phyloP scores from a whole-genome alignment of 805 yeast genomes.

The Metschnikowia borealis region DNA sequence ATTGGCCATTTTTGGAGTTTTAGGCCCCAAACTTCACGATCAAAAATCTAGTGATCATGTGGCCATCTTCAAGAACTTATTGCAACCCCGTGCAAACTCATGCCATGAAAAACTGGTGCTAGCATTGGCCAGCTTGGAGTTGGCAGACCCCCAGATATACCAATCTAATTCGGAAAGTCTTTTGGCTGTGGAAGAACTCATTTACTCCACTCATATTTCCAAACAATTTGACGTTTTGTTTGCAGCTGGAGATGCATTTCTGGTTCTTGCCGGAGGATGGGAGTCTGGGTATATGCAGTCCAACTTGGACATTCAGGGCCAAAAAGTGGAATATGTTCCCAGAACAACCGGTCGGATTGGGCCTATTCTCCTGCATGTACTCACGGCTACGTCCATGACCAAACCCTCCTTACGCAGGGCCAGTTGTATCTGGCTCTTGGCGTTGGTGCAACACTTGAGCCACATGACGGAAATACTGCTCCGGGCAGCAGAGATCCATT shows the following conservation, averaged over 20 bases:
- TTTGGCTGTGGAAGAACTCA: conserved; percentile 35
- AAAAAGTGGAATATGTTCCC: conserved; percentile 17
- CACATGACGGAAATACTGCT: conserved; percentile 36
- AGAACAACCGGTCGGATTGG: conserved; percentile 18
- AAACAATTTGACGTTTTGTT: conserved; percentile 76
- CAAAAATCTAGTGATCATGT: conserved; percentile 15
- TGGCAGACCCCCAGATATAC: conserved; percentile 26
- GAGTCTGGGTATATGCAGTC: conserved; percentile 50
- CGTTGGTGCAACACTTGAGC: conserved; percentile 72
- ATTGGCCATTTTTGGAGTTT: conserved; percentile 42
- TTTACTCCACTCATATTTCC: conserved; percentile 58
- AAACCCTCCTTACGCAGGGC: conserved; percentile 74
- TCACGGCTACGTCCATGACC: conserved; percentile 54
- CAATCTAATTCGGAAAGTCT: conserved; percentile 16
- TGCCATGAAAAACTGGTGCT: conserved; percentile 57
- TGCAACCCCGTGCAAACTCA: conserved; percentile 45
- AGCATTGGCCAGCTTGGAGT: conserved; percentile 52
- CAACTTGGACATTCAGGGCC: conserved; percentile 51
- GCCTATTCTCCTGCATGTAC: conserved; percentile 44
- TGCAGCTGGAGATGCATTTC: conserved; percentile 79
- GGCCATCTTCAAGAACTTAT: conserved; percentile 15
- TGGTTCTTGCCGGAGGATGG: conserved; percentile 75
- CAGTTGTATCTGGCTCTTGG: conserved; percentile 81
- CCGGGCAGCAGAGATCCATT: conserved; percentile 59
- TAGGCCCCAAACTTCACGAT: conserved; percentile 33